Base-by-base conservation (phyloP, 225 moss, liverwort and hornwort genomes). In the Pseudoscleropodium purum region DNA sequence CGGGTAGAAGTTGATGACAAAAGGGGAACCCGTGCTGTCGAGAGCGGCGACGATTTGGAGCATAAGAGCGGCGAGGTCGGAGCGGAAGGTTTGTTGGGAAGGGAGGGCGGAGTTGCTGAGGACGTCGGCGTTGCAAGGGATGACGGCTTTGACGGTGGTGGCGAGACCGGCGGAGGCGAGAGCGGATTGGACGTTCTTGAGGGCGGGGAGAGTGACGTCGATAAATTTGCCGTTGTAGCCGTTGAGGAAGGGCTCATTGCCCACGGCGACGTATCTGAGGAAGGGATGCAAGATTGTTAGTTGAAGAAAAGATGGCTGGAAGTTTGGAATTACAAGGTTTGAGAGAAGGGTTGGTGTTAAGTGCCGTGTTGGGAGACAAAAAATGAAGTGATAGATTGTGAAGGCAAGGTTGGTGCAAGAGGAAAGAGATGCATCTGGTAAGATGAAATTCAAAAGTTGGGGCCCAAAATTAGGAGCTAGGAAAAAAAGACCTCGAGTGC, bases 91-190 rank as follows among this genome's bases (percentile, higher is more conserved):
- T 52, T 90, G 88, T 6, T 86, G 87, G 2, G 97, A 97, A 14
- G 99, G 99, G 5, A 88, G n/a, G 8, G 34, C 0, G 30, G 64
- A 15, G 82, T 84, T 43, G 87, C 93, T 89, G 19, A 99, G 89
- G 21, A 99, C 62, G 83, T 99, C 99, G 16, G 99, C 97, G 83
- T 99, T 99, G 93, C 97, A 97, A 24, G 99, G 99, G 27, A 99
- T 36, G 15, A 96, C 96, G 25, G 97, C 97, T 62, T 93, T 90
- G 25, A 99, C 94, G 20, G 86, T 90, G 45, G 72, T 89, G 2
- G 79, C 89, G 36, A 91, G 89, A 5, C 97, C 96, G 31, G 95
- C 96, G 21, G 96, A 92, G 12, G 84, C 92, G 6, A 99, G 93
- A 3, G 99, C 99, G 57, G 95, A 87, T 76, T 97, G 97, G 21